Percentiles rank a stretch among this genome's conserved stretches.
phyloP scores from a whole-genome alignment of 192 early-diverging fungal genomes.

The Podila minutissima region DNA sequence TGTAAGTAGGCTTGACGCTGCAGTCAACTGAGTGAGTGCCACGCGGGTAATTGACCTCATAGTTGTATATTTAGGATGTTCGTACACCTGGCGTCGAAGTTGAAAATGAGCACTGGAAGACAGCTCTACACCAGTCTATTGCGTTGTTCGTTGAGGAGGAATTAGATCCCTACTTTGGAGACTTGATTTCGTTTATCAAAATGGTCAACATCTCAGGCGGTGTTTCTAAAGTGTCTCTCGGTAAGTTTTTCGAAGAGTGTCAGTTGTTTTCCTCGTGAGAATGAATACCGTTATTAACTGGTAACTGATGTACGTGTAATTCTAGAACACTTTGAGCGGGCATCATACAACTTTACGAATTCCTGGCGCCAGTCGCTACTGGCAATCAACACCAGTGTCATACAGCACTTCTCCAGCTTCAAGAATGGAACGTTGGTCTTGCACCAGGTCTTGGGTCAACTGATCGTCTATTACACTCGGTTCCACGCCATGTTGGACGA shows the following conservation, averaged over 20 bases:
- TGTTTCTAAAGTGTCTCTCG: conserved; percentile 60
- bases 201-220: conserved; percentile 73
- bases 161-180: conserved; percentile 82
- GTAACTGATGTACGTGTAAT: background rate
- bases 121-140: conserved; percentile 69
- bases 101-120: conserved; percentile 68
- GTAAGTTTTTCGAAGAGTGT: conserved; percentile 16
- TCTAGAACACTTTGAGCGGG: conserved; percentile 68
- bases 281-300: background rate
- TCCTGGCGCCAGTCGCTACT: conserved; percentile 83
- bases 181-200: conserved; percentile 83
- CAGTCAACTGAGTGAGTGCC: too few relatives aligned
- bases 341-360: conserved; percentile 80
- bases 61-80: conserved; percentile 52
- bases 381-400: conserved; percentile 84
- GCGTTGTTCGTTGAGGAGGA: conserved; percentile 91
- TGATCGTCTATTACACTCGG: conserved; percentile 92
- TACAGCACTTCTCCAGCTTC: conserved; percentile 95
- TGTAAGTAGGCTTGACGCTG: conserved; percentile 53
- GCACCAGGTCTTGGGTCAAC: conserved; percentile 87
- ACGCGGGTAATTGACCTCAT: background rate
- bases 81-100: conserved; percentile 55
- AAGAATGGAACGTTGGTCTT: conserved; percentile 93
- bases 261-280: background rate
- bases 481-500: conserved; percentile 87